phyloP scores from a whole-genome alignment of 1,284 basidiomycete genomes.

The Cystobasidium slooffiae region DNA sequence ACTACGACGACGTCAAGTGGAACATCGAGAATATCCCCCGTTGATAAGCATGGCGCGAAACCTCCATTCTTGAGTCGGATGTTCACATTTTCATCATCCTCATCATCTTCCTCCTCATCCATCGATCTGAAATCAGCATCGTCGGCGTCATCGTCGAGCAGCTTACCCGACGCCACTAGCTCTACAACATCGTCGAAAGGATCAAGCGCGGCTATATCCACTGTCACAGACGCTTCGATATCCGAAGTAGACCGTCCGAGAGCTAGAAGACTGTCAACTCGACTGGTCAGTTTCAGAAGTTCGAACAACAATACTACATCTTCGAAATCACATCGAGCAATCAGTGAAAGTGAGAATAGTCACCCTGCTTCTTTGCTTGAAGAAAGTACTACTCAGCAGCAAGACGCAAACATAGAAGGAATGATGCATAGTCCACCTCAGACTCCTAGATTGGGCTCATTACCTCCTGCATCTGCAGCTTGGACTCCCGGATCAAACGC shows the following conservation, averaged over 20 bases:
- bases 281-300: conserved; percentile 7
- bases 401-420: too few species aligned
- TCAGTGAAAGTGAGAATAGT: conserved; percentile 12
- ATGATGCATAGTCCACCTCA: conserved; percentile 17
- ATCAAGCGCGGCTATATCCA: not conserved
- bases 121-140: not conserved
- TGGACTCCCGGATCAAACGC: not conserved
- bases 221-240: not conserved
- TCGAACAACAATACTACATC: not conserved
- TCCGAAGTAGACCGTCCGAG: not conserved
- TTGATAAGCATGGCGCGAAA: not conserved
- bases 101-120: not conserved
- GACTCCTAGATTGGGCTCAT: not conserved
- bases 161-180: not conserved
- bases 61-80: conserved; percentile 8
- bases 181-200: not conserved
- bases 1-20: not conserved
- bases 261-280: conserved; percentile 24
- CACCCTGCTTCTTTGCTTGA: too few species aligned
- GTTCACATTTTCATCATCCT: not conserved
- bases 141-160: not conserved
- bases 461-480: not conserved
- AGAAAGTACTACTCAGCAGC: too few species aligned
- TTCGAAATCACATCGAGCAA: not conserved
- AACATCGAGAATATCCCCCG: not conserved